Evolutionary conservation across 2,329 filamentous ascomycete genomes (phyloP), one percentile per base, ranked within the genome.

Genomic region (Lasiodiplodia sp.): DNA sequence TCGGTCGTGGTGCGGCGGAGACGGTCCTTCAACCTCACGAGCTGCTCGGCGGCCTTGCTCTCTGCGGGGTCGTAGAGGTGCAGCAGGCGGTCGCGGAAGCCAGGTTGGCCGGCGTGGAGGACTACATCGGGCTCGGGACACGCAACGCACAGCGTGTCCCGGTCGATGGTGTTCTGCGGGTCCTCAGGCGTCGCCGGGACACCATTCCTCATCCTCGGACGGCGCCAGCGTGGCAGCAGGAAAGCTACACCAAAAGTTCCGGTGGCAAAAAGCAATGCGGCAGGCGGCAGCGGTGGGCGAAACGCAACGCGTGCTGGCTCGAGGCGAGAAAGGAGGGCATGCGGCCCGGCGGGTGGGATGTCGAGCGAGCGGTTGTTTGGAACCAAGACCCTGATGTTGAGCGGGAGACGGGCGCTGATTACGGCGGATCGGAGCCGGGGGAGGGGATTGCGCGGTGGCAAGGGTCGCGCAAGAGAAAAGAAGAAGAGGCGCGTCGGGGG

Each of bases 21-120:
- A 21, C 80, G 79, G 63, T 81, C 77, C 77, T 92, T 92, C 68
- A 92, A 81, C 34, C 81, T 78, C 31, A 90, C 83, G 62, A 91
- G 77, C 62, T 84, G 82, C 76, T 91, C 88, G 53, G 86, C 82
- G 47, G 88, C 88, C 75, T 87, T 86, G 78, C 82, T 89, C 75
- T 92, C 88, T 12, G 82, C 80, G 5, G 80, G 78, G 16, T 74
- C 68, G 72, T 76, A 80, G 44, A 79, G 69, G 34, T 72, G 74
- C 21, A 73, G 72, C 52, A 80, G 72, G 53, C 77, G 75, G 67
- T 82, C 75, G 60, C 74, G 77, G 74, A 85, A 86, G 49, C 79
- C 80, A 3, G 75, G 68, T 28, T 84, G 79, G 56, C 81, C 82
- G 67, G 77, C 73, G 70, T 85, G 83, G 28, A 81, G 74, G 44